Evolutionary conservation across 2,329 filamentous ascomycete species (phyloP).

Genomic region (Lecanosticta acicola): DNA sequence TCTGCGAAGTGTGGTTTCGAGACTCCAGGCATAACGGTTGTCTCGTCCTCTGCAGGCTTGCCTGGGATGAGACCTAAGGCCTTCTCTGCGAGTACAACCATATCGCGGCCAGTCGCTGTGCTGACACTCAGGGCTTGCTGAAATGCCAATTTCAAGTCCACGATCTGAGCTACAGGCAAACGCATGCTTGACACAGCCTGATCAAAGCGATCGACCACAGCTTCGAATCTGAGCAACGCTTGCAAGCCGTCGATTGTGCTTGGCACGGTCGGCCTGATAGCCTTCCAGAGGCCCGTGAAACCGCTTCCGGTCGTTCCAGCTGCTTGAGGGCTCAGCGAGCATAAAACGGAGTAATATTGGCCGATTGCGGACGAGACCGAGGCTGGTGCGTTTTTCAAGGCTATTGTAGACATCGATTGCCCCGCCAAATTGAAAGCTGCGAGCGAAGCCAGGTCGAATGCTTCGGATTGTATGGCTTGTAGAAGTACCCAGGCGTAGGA

Average conservation of each 20-base stretch:
- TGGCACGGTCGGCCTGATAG: slow-evolving; percentile 58
- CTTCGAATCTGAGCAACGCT: slow-evolving; percentile 39
- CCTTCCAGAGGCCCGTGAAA: slow-evolving; percentile 47
- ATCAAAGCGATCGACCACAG: slow-evolving; percentile 44
- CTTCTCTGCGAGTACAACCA: slow-evolving; percentile 17
- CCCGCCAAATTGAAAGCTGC: not conserved
- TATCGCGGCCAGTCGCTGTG: slow-evolving; percentile 7
- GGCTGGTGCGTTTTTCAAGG: not conserved
- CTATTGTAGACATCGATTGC: not conserved
- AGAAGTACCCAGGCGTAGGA: slow-evolving; percentile 12
- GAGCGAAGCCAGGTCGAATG: slow-evolving; percentile 12
- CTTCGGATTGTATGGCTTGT: slow-evolving; percentile 7
- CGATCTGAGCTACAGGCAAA: slow-evolving; percentile 21
- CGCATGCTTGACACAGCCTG: slow-evolving; percentile 18
- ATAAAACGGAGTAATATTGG: not conserved
- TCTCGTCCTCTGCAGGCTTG: slow-evolving; percentile 4
- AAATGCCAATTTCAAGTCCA: slow-evolving; percentile 24
- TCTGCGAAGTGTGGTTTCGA: slow-evolving; percentile 39
- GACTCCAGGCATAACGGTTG: slow-evolving; percentile 4
- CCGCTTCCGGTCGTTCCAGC: slow-evolving; percentile 14
- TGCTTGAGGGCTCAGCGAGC: slow-evolving; percentile 6
- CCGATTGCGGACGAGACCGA: too few relatives aligned
- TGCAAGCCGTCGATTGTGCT: slow-evolving; percentile 35
- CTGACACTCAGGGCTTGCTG: slow-evolving; percentile 20
- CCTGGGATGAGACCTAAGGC: slow-evolving; percentile 15